phyloP scores from a whole-genome alignment of 768 basidiomycete genomes.

The Termitomyces sp. region DNA sequence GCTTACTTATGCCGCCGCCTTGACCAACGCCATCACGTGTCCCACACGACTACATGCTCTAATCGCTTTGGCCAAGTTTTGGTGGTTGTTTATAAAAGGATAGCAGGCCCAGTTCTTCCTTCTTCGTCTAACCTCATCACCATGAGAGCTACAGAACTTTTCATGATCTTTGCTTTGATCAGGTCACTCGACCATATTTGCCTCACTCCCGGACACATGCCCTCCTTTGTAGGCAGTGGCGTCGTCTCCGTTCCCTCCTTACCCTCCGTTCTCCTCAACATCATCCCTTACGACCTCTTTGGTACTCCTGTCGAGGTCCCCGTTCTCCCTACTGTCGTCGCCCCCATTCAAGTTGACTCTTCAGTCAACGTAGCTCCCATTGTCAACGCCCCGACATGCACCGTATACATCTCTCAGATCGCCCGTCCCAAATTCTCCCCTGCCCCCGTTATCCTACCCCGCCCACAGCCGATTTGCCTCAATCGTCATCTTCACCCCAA shows the following conservation, averaged over 20 bases:
- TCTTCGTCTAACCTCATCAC: not conserved
- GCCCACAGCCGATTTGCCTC: constrained; percentile 4
- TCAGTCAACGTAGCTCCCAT: not conserved
- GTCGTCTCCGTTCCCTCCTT: not conserved
- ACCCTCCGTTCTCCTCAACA: not conserved
- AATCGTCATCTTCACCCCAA: constrained; percentile 6
- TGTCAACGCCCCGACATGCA: constrained; percentile 3
- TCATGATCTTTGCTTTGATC: not conserved
- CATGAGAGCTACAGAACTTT: constrained; percentile 5
- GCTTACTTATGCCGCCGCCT: not conserved
- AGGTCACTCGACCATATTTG: constrained; percentile 1
- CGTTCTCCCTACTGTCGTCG: not conserved
- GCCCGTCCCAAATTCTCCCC: constrained; percentile 5
- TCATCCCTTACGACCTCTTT: not conserved
- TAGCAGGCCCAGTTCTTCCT: not conserved
- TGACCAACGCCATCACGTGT: not conserved
- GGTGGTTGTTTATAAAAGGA: not conserved
- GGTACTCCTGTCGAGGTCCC: not conserved
- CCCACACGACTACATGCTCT: not conserved
- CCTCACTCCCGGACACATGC: not conserved
- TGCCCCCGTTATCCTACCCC: constrained; percentile 1
- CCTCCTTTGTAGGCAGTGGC: not conserved
- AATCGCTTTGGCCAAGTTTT: not conserved
- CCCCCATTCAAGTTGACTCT: too few relatives aligned
- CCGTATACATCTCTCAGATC: constrained; percentile 4